Conservation (phyloP, 768 basidiomycete genomes). For the Suillus placidus region DNA sequence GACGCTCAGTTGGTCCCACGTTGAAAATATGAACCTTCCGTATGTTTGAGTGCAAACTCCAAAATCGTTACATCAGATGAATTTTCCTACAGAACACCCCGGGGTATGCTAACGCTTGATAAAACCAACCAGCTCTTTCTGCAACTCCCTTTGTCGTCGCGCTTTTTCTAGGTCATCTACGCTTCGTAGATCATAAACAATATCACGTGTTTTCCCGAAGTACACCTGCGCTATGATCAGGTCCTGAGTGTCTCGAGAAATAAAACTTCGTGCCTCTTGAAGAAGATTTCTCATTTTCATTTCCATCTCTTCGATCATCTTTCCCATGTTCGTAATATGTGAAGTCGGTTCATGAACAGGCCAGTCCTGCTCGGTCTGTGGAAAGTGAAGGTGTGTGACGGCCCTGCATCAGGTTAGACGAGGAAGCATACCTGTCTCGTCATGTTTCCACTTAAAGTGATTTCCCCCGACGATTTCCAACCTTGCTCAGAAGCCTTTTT, state of each 20-base stretch:
- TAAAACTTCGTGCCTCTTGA: conserved; percentile 62
- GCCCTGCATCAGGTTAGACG: conserved; percentile 13
- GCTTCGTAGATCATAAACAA: conserved; percentile 90
- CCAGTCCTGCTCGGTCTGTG: conserved; percentile 84
- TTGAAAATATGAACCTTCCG: conserved; percentile 15
- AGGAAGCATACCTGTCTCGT: conserved; percentile 79
- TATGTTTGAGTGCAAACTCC: neutral
- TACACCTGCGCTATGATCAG: conserved; percentile 63
- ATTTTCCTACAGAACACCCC: conserved; percentile 8
- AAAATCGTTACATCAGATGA: neutral
- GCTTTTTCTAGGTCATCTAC: conserved; percentile 84
- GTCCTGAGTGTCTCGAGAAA: conserved; percentile 4
- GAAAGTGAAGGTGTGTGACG: conserved; percentile 16
- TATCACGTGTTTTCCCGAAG: conserved; percentile 95
- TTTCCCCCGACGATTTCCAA: conserved; percentile 70
- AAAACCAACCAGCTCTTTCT: conserved; percentile 88
- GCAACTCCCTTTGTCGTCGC: conserved; percentile 78
- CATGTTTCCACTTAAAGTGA: conserved; percentile 93
- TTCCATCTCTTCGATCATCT: conserved; percentile 98
- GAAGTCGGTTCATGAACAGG: conserved; percentile 77
- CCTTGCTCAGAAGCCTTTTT: conserved; percentile 45
- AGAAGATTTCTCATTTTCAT: conserved; percentile 97
- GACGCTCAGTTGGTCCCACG: conserved; percentile 52
- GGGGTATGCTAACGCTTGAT: conserved; percentile 61
- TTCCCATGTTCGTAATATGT: conserved; percentile 93